Percentiles rank a stretch among this genome's conserved stretches.
Conservation (phyloP, 1,284 basidiomycete species). For the Acaromyces ingoldii region DNA sequence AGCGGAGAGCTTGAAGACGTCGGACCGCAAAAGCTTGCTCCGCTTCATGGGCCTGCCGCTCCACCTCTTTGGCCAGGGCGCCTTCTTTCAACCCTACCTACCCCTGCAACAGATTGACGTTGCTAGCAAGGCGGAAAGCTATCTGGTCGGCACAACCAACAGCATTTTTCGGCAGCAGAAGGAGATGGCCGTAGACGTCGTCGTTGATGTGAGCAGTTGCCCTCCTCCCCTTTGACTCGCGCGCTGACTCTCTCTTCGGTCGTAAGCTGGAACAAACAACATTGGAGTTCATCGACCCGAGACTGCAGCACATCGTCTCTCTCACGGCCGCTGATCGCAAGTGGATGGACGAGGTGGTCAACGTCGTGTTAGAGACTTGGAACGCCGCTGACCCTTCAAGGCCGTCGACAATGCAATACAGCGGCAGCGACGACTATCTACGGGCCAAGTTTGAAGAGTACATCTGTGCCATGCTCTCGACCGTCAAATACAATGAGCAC, state of each 20-base stretch:
- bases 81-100: constrained; percentile 96
- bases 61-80: constrained; percentile 65
- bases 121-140: constrained; percentile 66
- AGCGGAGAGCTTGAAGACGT: constrained; percentile 69
- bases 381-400: constrained; percentile 43
- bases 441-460: constrained; percentile 36
- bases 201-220: constrained; percentile 76
- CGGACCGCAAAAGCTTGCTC: constrained; percentile 83
- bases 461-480: constrained; percentile 42
- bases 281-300: constrained; percentile 59
- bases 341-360: constrained; percentile 73
- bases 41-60: constrained; percentile 85
- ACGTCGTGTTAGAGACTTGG: constrained; percentile 43
- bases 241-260: background rate
- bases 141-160: constrained; percentile 85
- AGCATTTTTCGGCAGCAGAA: constrained; percentile 89
- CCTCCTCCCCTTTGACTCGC: background rate
- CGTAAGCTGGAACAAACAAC: constrained; percentile 29
- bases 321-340: constrained; percentile 89
- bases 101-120: constrained; percentile 93
- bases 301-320: constrained; percentile 68
- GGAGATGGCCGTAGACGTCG: constrained; percentile 72
- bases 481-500: constrained; percentile 41
- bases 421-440: constrained; percentile 48
- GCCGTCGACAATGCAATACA: constrained; percentile 45